Evolutionary conservation across 441 rosid species (phyloP).

Genomic region (Theobroma grandiflorum): DNA sequence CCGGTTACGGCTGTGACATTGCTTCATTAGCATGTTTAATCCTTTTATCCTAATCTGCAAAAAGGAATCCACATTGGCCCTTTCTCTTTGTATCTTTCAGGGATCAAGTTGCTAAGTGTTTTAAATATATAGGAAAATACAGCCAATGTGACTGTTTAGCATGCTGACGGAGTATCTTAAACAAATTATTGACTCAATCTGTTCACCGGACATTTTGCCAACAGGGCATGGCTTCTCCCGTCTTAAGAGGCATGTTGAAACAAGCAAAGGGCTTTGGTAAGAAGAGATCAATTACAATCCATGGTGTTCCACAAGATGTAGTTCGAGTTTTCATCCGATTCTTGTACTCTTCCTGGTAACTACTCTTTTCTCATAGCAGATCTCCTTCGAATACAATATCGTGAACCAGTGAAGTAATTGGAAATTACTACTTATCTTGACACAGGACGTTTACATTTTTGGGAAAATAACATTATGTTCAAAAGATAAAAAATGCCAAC

Average conservation of each 20-base stretch:
- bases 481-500: no score
- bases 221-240: conserved; percentile 91
- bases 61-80: not conserved
- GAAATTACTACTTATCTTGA: not conserved
- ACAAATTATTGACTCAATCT: conserved; percentile 17
- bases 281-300: conserved; percentile 58
- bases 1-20: not conserved
- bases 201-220: conserved; percentile 15
- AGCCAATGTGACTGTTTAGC: conserved; percentile 1
- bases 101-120: not conserved
- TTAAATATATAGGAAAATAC: not conserved
- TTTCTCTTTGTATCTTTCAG: not conserved
- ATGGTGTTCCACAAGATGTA: conserved; percentile 78
- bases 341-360: conserved; percentile 89
- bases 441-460: not conserved
- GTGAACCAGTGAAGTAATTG: not conserved
- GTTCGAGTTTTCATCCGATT: conserved; percentile 80
- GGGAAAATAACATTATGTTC: not conserved
- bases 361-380: conserved; percentile 1
- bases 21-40: not conserved
- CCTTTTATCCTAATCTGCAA: not conserved
- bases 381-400: not conserved
- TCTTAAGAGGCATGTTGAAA: conserved; percentile 74
- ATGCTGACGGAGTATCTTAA: not conserved
- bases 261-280: conserved; percentile 52